Conservation (phyloP, 345 rosid genomes). For the Eucalyptus curtisii region DNA sequence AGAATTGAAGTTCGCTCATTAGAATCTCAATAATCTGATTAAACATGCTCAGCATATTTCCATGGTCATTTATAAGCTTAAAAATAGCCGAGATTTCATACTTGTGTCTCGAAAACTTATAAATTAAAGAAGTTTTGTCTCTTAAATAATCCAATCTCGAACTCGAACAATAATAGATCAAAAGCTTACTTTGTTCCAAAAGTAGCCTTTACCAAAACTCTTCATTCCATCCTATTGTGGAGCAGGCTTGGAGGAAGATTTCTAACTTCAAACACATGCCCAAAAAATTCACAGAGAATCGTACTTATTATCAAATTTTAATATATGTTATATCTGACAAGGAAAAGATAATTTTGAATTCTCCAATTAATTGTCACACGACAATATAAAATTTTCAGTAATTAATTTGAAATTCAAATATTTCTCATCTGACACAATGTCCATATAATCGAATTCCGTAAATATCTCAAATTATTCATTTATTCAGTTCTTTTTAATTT, state of each 20-base stretch:
- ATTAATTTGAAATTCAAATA: not conserved
- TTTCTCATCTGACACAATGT: not conserved
- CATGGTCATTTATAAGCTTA: not conserved
- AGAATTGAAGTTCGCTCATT: too few species aligned
- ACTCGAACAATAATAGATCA: too few species aligned
- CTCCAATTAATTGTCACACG: accelerated
- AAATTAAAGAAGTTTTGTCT: too few species aligned
- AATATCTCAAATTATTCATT: not conserved
- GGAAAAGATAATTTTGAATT: not conserved
- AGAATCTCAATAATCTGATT: too few species aligned
- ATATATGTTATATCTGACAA: not conserved
- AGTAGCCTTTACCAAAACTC: not conserved
- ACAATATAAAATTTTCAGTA: not conserved
- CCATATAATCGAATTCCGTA: not conserved
- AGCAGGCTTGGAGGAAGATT: not conserved
- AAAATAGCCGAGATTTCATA: too few species aligned
- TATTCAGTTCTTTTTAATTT: not conserved
- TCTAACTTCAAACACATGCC: not conserved
- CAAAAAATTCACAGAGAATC: not conserved
- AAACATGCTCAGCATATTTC: accelerated
- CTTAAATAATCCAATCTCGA: too few species aligned
- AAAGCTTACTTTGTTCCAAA: not conserved
- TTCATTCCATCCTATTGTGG: not conserved
- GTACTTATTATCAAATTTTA: not conserved
- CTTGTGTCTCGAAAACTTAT: not conserved